Percentiles rank a stretch among this genome's conserved stretches.
Conservation (phyloP, 169 alveolate genomes). For the Ichthyophthirius multifiliis region DNA sequence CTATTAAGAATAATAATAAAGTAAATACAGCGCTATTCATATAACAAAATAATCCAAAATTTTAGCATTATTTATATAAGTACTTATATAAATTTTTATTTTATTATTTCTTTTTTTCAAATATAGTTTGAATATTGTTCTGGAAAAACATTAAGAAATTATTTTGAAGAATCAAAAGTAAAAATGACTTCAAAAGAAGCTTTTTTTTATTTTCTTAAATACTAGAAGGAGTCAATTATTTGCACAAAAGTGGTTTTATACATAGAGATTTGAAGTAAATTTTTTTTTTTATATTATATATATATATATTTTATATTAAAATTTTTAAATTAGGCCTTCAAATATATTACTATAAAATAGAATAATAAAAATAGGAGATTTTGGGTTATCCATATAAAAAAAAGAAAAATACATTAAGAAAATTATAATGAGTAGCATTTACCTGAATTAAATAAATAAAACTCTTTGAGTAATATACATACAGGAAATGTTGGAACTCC, state of each 20-base stretch:
- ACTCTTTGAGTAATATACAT: too few species aligned
- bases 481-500: conserved; percentile 53
- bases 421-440: too few species aligned
- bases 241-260: conserved; percentile 30
- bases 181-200: background rate
- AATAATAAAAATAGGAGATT: conserved; percentile 51
- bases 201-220: conserved; percentile 39
- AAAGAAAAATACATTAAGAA: background rate
- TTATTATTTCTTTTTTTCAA: background rate
- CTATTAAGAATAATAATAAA: background rate
- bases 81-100: background rate
- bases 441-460: too few species aligned
- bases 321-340: conserved; percentile 22
- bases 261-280: conserved; percentile 57
- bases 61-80: background rate
- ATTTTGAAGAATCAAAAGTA: conserved; percentile 11
- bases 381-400: conserved; percentile 34
- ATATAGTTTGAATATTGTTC: conserved; percentile 66
- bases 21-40: background rate
- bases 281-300: background rate
- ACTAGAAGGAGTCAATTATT: conserved; percentile 43
- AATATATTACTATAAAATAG: conserved; percentile 45
- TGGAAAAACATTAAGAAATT: conserved; percentile 45
- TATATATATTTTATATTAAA: background rate
- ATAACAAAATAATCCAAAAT: background rate